Conservation (phyloP, 192 early-diverging fungal species). For the Podila horticola region DNA sequence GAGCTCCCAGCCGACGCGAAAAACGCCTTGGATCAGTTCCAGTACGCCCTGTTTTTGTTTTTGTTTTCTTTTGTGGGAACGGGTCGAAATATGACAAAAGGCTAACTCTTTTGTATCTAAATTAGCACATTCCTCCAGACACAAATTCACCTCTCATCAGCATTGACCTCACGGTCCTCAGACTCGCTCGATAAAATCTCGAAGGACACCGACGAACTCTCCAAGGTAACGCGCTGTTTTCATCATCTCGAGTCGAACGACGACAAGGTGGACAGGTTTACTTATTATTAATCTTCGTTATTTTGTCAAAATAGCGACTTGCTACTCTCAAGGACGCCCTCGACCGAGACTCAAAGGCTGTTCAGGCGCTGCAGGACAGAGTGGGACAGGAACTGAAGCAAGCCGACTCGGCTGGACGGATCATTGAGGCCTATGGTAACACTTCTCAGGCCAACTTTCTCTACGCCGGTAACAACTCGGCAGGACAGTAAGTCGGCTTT, state of each 20-base stretch:
- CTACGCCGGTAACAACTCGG: constrained; percentile 48
- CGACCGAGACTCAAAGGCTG: constrained; percentile 37
- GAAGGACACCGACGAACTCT: constrained; percentile 36
- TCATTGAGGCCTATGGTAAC: constrained; percentile 46
- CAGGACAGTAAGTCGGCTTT: constrained; percentile 29
- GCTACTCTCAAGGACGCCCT: constrained; percentile 37
- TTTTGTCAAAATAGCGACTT: constrained; percentile 22
- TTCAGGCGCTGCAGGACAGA: constrained; percentile 34
- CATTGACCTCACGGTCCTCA: constrained; percentile 29
- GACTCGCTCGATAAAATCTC: constrained; percentile 47
- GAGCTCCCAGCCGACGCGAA: constrained; percentile 52
- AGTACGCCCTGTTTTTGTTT: constrained; percentile 12
- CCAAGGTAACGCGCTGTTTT: constrained; percentile 17
- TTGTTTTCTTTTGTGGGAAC: neutral
- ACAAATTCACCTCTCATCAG: constrained; percentile 43
- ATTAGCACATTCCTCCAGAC: constrained; percentile 31
- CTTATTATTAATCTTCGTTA: neutral
- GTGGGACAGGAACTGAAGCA: constrained; percentile 45
- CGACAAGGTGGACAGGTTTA: too few species aligned
- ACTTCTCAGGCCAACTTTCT: constrained; percentile 43
- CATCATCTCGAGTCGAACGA: too few species aligned
- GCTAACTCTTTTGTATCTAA: too few species aligned
- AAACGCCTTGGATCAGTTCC: constrained; percentile 44
- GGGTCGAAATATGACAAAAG: too few species aligned
- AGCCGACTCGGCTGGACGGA: constrained; percentile 48